Conservation (phyloP, 495 filamentous ascomycete species). For the Penicillium parvum region DNA sequence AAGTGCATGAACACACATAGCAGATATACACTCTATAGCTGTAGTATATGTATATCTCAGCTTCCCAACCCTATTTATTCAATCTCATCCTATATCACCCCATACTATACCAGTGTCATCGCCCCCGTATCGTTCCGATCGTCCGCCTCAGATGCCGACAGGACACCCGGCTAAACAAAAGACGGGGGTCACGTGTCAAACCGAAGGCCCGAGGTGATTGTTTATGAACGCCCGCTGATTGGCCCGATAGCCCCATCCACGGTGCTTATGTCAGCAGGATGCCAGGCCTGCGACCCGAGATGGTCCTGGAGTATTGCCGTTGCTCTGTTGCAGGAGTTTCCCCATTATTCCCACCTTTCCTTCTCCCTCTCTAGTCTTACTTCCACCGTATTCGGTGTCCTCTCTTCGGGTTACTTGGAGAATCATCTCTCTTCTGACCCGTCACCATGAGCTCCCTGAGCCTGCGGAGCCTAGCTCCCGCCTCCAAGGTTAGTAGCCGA, state of each 20-base stretch:
- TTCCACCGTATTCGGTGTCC: slow-evolving; percentile 20
- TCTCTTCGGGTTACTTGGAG: slow-evolving; percentile 27
- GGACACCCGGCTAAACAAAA: background rate
- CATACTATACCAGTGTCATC: no score
- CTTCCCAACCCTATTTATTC: no score
- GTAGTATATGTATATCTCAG: no score
- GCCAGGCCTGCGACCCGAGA: slow-evolving; percentile 21
- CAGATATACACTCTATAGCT: no score
- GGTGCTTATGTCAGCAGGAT: slow-evolving; percentile 39
- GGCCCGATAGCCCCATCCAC: background rate
- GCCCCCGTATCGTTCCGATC: background rate
- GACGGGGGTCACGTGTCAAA: background rate
- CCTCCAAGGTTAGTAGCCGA: slow-evolving; percentile 47
- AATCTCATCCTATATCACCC: no score
- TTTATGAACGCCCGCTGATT: background rate
- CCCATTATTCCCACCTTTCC: slow-evolving; percentile 20
- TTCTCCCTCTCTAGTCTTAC: slow-evolving; percentile 21
- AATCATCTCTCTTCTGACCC: slow-evolving; percentile 30
- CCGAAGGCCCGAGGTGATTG: background rate
- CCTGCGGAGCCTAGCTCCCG: slow-evolving; percentile 56
- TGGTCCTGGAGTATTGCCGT: slow-evolving; percentile 19
- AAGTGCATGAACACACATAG: no score
- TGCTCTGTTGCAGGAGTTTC: slow-evolving; percentile 22
- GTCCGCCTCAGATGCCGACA: background rate
- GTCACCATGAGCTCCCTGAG: slow-evolving; percentile 54